These are phyloP conservation scores for Kurtzmaniella quercitrusa DNA, from an alignment of 1,139 yeast genomes.

Conservation along the genomic window DNA sequence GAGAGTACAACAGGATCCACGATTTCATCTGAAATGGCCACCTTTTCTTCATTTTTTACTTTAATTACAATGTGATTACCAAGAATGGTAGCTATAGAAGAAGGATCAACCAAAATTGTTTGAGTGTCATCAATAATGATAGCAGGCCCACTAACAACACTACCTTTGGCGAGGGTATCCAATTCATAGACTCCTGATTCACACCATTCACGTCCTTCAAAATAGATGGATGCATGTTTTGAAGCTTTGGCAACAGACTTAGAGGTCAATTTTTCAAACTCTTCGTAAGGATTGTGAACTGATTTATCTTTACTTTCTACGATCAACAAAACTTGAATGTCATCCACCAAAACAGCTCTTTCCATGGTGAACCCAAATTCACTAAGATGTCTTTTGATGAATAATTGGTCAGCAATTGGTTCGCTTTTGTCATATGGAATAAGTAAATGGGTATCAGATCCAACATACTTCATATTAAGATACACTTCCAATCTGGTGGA, in stretches of 20 bases:
- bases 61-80: slow-evolving; percentile 45
- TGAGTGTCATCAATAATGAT: slow-evolving; percentile 83
- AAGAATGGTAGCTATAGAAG: slow-evolving; percentile 59
- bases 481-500: slow-evolving; percentile 49
- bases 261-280: slow-evolving; percentile 14
- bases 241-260: not conserved
- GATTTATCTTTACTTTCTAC: slow-evolving; percentile 31
- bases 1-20: slow-evolving; percentile 72
- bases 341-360: slow-evolving; percentile 67
- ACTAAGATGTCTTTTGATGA: slow-evolving; percentile 27
- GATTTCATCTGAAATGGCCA: slow-evolving; percentile 20
- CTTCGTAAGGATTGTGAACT: slow-evolving; percentile 31
- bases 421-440: slow-evolving; percentile 29
- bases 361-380: slow-evolving; percentile 43
- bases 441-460: slow-evolving; percentile 84
- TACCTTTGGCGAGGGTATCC: slow-evolving; percentile 49
- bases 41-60: slow-evolving; percentile 24
- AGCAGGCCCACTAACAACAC: slow-evolving; percentile 67
- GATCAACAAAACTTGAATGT: slow-evolving; percentile 55
- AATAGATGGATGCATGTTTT: slow-evolving; percentile 18
- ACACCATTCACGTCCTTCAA: slow-evolving; percentile 39
- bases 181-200: slow-evolving; percentile 51
- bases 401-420: slow-evolving; percentile 22
- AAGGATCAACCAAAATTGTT: slow-evolving; percentile 76
- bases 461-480: slow-evolving; percentile 76